phyloP scores from a whole-genome alignment of 352 stramenopile species.

The Phytophthora agathidicida region DNA sequence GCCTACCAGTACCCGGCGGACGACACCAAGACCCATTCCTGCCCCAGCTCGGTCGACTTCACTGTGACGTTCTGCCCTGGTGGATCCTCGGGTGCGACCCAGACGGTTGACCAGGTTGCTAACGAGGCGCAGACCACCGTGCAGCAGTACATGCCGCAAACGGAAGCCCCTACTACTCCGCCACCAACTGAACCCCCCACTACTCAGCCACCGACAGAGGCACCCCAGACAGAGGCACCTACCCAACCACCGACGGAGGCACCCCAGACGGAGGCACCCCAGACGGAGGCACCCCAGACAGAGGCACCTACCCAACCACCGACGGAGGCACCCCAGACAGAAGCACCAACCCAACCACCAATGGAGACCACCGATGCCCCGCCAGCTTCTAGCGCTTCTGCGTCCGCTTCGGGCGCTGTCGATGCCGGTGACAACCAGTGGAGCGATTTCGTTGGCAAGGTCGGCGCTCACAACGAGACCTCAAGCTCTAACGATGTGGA shows the following conservation, averaged over 20 bases:
- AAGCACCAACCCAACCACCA: conserved; percentile 8
- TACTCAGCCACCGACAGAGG: conserved; percentile 16
- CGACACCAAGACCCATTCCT: conserved; percentile 74
- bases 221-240: conserved; percentile 13
- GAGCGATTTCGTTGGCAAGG: conserved; percentile 27
- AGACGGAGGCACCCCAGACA: background rate
- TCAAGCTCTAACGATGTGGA: conserved; percentile 20
- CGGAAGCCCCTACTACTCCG: conserved; percentile 17
- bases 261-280: conserved; percentile 14
- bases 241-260: conserved; percentile 16
- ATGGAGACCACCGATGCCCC: background rate
- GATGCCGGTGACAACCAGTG: conserved; percentile 25
- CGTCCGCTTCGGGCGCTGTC: conserved; percentile 12
- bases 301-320: conserved; percentile 5
- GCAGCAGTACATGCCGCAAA: conserved; percentile 22
- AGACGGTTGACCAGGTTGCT: conserved; percentile 28
- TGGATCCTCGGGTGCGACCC: conserved; percentile 23
- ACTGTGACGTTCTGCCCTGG: conserved; percentile 62
- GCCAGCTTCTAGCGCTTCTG: conserved; percentile 12
- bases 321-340: conserved; percentile 10
- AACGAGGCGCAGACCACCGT: conserved; percentile 19
- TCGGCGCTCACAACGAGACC: conserved; percentile 19
- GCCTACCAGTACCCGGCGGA: conserved; percentile 76
- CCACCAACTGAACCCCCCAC: too few species aligned
- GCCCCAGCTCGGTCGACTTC: conserved; percentile 54